Evolutionary conservation across 352 stramenopile genomes (phyloP), one percentile per base, ranked within the genome.

Genomic region (Phytophthora fragariaefolia): DNA sequence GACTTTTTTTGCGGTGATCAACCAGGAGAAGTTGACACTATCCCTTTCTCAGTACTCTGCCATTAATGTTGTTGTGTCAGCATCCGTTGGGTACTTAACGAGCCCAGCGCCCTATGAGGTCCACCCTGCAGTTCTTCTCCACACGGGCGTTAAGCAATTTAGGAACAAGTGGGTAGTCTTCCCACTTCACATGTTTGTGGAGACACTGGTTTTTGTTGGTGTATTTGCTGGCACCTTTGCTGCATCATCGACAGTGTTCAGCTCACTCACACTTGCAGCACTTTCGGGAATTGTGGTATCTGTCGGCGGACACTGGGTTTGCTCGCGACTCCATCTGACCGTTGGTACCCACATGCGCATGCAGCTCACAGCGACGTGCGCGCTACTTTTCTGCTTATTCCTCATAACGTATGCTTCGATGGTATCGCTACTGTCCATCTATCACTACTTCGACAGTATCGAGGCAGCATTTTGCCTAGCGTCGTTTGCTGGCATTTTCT

Each of bases 401-500:
- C 67, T 94, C 28, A 78, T 94, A 58, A 81, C 78, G 4, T 96
- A 90, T 49, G 76, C 77, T 2, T 89, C 84, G 10, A 80, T 91
- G 58, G 45, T 94, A 24, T 89, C 80, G 8, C 60, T 96, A 13
- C 72, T 90, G 20, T 90, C 76, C 50, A 96, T 96, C 50, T 96
- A 96, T 58, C 82, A 89, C 50, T 85, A 93, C 73, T 92, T 93
- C 32, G 82, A 92, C 52, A 93, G 80, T 50, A 90, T 96, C 55
- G 88, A 96, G 69, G 84, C 87, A 3, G 87, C 88, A 4, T 96
- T 96, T 59, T 92, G 83, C 42, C 56, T 96, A 5, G 86, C 88
- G 2, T 93, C 84, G 4, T 72, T 96, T 4, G 80, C 88, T 15
- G 88, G 88, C 0, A 80, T 96, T 27, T 78, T 93, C 36, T 96